Evolutionary conservation across 164 flowering plant genomes (phyloP).

Genomic region (Vitis amurensis): DNA sequence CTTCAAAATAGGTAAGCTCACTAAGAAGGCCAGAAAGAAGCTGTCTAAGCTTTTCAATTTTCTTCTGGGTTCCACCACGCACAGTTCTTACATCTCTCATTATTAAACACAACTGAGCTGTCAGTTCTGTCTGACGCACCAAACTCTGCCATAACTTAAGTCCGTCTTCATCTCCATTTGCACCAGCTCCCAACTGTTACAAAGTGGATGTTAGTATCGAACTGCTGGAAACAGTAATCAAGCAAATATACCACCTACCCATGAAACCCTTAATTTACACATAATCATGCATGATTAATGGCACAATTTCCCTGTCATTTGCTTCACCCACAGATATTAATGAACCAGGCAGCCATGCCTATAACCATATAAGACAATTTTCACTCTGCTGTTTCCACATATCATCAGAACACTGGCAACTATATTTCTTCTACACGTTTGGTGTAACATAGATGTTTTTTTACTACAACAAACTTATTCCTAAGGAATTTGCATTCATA

Average conservation of each 20-base stretch:
- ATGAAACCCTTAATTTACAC: neutral
- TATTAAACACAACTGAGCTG: slow-evolving; percentile 94
- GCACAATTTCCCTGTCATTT: neutral
- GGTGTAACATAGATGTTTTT: too few species aligned
- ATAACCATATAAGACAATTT: too few species aligned
- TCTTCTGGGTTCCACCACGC: slow-evolving; percentile 94
- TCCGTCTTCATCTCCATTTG: slow-evolving; percentile 83
- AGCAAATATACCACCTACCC: neutral
- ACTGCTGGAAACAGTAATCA: slow-evolving; percentile 1
- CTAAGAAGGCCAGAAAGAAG: slow-evolving; percentile 97
- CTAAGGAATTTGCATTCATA: too few species aligned
- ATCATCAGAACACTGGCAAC: too few species aligned
- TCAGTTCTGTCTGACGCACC: slow-evolving; percentile 95
- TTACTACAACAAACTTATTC: too few species aligned
- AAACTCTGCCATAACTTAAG: slow-evolving; percentile 89
- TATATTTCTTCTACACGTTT: too few species aligned
- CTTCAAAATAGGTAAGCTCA: slow-evolving; percentile 95
- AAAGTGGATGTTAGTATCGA: neutral
- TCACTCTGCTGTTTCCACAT: too few species aligned
- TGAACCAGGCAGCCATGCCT: neutral
- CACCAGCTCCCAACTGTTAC: slow-evolving; percentile 60
- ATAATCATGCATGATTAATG: neutral
- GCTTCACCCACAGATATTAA: neutral
- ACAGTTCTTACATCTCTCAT: slow-evolving; percentile 94
- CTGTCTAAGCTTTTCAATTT: slow-evolving; percentile 95